Conservation (phyloP, 257 asterid genomes). For the Echium plantagineum region DNA sequence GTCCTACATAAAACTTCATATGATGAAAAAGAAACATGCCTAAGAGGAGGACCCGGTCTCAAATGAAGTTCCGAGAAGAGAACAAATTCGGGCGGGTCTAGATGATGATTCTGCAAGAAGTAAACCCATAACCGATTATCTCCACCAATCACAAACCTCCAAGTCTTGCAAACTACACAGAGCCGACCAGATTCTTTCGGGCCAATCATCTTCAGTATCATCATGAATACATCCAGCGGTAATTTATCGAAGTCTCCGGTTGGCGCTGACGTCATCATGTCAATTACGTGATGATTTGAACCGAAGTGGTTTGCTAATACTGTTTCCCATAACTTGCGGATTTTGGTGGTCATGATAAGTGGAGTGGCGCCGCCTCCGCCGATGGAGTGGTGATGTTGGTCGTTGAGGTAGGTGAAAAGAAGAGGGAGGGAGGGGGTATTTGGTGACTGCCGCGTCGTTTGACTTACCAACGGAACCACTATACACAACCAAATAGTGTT, state of each 20-base stretch:
- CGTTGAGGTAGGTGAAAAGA: too few species aligned
- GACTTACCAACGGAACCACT: too few species aligned
- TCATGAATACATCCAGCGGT: slow-evolving; percentile 62
- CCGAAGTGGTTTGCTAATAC: slow-evolving; percentile 25
- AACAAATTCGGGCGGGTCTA: slow-evolving; percentile 68
- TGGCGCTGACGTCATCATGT: slow-evolving; percentile 37
- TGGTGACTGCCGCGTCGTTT: too few species aligned
- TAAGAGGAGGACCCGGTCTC: slow-evolving; percentile 70
- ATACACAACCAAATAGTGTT: too few species aligned
- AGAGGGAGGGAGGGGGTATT: too few species aligned
- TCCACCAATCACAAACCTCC: slow-evolving; percentile 53
- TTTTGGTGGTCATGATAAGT: too few species aligned
- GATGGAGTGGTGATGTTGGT: too few species aligned
- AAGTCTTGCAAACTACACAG: slow-evolving; percentile 63
- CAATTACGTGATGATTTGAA: too few species aligned
- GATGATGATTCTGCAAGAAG: slow-evolving; percentile 67
- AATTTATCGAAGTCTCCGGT: slow-evolving; percentile 80
- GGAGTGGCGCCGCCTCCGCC: too few species aligned
- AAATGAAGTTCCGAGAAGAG: slow-evolving; percentile 74
- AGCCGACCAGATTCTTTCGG: slow-evolving; percentile 71
- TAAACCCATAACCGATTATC: slow-evolving; percentile 89
- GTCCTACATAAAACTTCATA: too few species aligned
- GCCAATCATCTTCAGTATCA: slow-evolving; percentile 52
- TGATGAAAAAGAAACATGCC: slow-evolving; percentile 24
- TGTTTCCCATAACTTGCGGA: slow-evolving; percentile 57